Evolutionary conservation across 345 rosid species (phyloP).

Genomic region (Gossypium turneri): DNA sequence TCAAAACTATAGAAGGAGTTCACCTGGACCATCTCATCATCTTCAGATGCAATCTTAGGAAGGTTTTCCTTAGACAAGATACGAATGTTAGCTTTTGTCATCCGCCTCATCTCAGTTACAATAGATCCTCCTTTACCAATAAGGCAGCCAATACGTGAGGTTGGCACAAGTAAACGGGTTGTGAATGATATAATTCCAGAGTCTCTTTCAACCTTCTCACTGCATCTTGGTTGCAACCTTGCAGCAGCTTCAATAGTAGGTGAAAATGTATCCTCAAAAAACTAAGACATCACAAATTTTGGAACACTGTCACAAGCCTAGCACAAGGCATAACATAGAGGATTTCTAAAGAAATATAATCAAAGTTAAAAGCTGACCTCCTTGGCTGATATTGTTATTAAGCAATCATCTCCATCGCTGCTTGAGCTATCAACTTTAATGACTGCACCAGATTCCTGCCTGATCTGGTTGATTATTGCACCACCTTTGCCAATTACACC

Average conservation of each 20-base stretch:
- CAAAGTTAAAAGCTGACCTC: slow-evolving; percentile 52
- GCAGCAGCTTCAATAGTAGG: slow-evolving; percentile 87
- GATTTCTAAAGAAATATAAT: background rate
- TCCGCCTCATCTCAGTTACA: slow-evolving; percentile 85
- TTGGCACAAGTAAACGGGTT: slow-evolving; percentile 87
- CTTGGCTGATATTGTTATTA: slow-evolving; percentile 74
- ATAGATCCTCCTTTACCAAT: slow-evolving; percentile 93
- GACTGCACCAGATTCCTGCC: slow-evolving; percentile 81
- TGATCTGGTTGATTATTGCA: slow-evolving; percentile 77
- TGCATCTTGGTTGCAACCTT: slow-evolving; percentile 87
- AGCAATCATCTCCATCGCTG: slow-evolving; percentile 86
- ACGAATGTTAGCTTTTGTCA: slow-evolving; percentile 86
- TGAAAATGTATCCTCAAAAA: slow-evolving; percentile 76
- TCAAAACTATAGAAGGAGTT: slow-evolving; percentile 10
- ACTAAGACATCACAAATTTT: slow-evolving; percentile 33
- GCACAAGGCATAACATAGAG: background rate
- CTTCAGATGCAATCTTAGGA: slow-evolving; percentile 81
- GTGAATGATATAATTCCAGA: slow-evolving; percentile 87
- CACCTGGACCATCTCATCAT: slow-evolving; percentile 99
- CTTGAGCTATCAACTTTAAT: slow-evolving; percentile 87
- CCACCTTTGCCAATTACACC: slow-evolving; percentile 98
- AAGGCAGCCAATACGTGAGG: slow-evolving; percentile 91
- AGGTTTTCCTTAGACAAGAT: slow-evolving; percentile 81
- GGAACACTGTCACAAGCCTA: slow-evolving; percentile 9
- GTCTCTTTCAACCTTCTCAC: slow-evolving; percentile 91